A percentile compares a stretch with the other conserved stretches of the same genome.
Evolutionary conservation across 768 basidiomycete species (phyloP).

Genomic region (Pholiota molesta): DNA sequence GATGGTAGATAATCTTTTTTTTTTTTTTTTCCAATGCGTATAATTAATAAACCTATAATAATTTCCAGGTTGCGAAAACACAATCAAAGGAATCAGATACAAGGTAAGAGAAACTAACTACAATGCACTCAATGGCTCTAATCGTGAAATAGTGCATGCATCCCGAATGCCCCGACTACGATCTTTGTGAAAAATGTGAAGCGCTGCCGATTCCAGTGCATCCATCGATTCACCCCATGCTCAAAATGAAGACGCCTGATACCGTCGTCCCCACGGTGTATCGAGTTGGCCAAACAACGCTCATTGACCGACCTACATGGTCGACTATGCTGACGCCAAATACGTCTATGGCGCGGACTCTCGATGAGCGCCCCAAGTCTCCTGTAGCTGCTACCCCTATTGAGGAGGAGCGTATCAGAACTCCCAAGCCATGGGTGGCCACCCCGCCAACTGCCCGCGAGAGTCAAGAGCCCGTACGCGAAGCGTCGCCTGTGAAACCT

Average conservation of each 20-base stretch:
- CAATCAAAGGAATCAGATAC: slow-evolving; percentile 67
- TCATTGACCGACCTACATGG: slow-evolving; percentile 18
- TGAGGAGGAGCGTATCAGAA: slow-evolving; percentile 14
- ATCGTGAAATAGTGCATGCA: slow-evolving; percentile 68
- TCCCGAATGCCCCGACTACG: slow-evolving; percentile 75
- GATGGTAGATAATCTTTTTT: slow-evolving; percentile 38
- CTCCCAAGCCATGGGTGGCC: slow-evolving; percentile 13
- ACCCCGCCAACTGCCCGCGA: background rate
- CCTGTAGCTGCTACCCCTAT: background rate
- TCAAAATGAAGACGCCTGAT: slow-evolving; percentile 68
- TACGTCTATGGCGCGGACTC: background rate
- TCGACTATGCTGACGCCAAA: background rate
- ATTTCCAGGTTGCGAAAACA: slow-evolving; percentile 45
- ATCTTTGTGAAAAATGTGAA: slow-evolving; percentile 80
- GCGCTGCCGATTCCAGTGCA: slow-evolving; percentile 79
- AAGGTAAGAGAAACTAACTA: slow-evolving; percentile 51
- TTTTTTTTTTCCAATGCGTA: background rate
- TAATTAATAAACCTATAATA: background rate
- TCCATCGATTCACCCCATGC: slow-evolving; percentile 66
- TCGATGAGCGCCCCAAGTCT: background rate
- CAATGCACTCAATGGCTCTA: background rate
- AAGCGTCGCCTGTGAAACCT: background rate
- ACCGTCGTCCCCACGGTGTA: slow-evolving; percentile 42
- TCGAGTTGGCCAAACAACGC: slow-evolving; percentile 29
- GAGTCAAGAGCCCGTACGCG: background rate